phyloP scores from a whole-genome alignment of 495 filamentous ascomycete genomes.

The Podospora pseudocomata region DNA sequence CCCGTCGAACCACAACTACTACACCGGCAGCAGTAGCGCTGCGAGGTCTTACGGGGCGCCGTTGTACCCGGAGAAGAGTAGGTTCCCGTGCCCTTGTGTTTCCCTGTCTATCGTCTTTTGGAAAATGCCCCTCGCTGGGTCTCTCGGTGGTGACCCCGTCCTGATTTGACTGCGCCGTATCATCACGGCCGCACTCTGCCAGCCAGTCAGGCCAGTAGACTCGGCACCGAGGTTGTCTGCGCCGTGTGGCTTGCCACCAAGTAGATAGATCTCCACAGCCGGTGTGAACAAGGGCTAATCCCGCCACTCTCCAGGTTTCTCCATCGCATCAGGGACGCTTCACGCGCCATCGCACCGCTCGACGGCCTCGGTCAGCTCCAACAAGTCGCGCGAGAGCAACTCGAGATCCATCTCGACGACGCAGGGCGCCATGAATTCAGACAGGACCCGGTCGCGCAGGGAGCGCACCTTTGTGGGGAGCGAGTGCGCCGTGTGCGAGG shows the following conservation, averaged over 20 bases:
- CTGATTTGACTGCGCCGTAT: conserved; percentile 17
- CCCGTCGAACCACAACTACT: conserved; percentile 27
- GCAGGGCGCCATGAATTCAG: conserved; percentile 64
- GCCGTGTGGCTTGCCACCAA: not conserved
- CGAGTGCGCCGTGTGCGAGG: conserved; percentile 95
- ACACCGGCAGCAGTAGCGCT: conserved; percentile 24
- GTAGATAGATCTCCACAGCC: conserved; percentile 10
- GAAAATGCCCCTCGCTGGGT: conserved; percentile 2
- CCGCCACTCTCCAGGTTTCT: conserved; percentile 32
- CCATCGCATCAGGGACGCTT: conserved; percentile 38
- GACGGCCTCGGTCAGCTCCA: conserved; percentile 39
- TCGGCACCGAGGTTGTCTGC: conserved; percentile 7
- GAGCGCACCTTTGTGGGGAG: conserved; percentile 94
- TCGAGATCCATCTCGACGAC: conserved; percentile 26
- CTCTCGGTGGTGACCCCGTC: conserved; percentile 6
- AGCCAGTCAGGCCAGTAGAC: conserved; percentile 1
- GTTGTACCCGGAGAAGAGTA: conserved; percentile 47
- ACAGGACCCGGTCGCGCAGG: conserved; percentile 74
- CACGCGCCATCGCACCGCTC: conserved; percentile 46
- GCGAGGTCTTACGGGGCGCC: conserved; percentile 28
- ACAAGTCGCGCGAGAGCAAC: conserved; percentile 38
- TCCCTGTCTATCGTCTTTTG: conserved; percentile 6
- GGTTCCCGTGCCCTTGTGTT: conserved; percentile 19
- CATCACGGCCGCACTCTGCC: conserved; percentile 6
- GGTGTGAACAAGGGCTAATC: conserved; percentile 24